A percentile compares a stretch with the other conserved stretches of the same genome.
Conservation (phyloP, 129 eudicot species). For the Saposhnikovia divaricata region DNA sequence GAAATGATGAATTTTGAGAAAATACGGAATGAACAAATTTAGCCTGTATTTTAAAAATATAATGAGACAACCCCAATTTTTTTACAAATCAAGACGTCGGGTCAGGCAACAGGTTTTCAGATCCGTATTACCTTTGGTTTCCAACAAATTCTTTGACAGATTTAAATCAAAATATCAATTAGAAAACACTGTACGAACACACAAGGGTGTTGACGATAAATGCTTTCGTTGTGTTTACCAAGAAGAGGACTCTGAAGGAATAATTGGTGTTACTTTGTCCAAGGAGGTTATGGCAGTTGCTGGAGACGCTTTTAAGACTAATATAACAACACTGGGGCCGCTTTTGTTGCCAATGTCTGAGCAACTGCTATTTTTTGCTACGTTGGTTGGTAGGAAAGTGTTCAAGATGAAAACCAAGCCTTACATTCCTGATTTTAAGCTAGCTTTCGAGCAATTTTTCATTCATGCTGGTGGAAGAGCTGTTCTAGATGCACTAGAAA, state of each 20-base stretch:
- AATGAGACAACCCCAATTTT: too few relatives aligned
- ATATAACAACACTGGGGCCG: conserved; percentile 13
- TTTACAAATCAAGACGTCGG: too few relatives aligned
- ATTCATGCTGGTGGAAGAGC: conserved; percentile 33
- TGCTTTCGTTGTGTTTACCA: conserved; percentile 26
- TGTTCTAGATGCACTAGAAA: conserved; percentile 29
- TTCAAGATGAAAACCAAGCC: conserved; percentile 13
- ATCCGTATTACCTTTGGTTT: too few relatives aligned
- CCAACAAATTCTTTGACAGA: conserved; percentile 21
- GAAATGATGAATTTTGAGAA: too few relatives aligned
- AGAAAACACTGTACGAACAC: conserved; percentile 25
- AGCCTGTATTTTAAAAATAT: too few relatives aligned
- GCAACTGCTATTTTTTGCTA: background rate
- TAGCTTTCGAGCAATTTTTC: conserved; percentile 32
- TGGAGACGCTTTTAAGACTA: conserved; percentile 31
- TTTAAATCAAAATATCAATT: conserved; percentile 23
- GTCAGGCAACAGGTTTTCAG: too few relatives aligned
- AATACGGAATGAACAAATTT: too few relatives aligned
- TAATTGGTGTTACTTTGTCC: conserved; percentile 25
- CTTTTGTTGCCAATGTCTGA: conserved; percentile 8
- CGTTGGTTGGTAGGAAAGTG: conserved; percentile 8
- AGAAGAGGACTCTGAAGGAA: conserved; percentile 28
- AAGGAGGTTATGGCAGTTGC: conserved; percentile 36
- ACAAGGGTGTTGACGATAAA: conserved; percentile 27
- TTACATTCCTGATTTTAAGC: conserved; percentile 33